Evolutionary conservation across 2,329 filamentous ascomycete genomes (phyloP), one percentile per base, ranked within the genome.

Genomic region (Malbranchea zuffiana): DNA sequence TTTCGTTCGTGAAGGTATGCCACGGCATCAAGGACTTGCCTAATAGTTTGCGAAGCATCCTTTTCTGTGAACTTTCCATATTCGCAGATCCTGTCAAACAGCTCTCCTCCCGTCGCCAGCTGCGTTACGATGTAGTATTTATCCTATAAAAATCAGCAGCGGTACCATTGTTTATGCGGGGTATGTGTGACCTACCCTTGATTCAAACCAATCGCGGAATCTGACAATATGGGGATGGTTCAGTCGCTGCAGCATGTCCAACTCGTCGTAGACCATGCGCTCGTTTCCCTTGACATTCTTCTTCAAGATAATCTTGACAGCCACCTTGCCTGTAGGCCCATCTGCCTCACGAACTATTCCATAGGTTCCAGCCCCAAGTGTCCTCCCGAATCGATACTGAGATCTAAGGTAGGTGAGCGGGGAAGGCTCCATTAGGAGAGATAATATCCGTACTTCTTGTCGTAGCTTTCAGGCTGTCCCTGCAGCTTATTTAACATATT

Each of bases 51-150:
- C 13, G 87, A 88, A 8, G 86, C 87, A 65, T 98, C 90, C 66
- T 94, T 96, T 61, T 98, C 90, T 10, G 90, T 98, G 65, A 96
- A 98, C 59, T 85, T 93, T 51, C 90, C 92, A 62, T 92, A 83
- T 56, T 96, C 87, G 66, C 90, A 98, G 52, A 98, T 98, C 39
- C 92, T 80, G 56, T 98, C 90, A 61, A 98, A 98, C 45, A 98
- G 67, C 66, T 98, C 90, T 59, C 90, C 90, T 48, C 90, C 90
- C 0, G 84, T 94, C 27, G 90, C 90, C 39, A 98, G 72, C 62
- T 98, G 82, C 20, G 90, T 98, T 51, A 98, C 87, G 50, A 98
- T 96, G 62, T 98, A 98, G 68, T 94, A 98, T 69, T 98, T 98
- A 69, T 98, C 90, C 86, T 94, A 51, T 19, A 18, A 33, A 21